These are phyloP conservation scores for Tricholoma matsutake DNA, from an alignment of 768 basidiomycete genomes.

Conservation along the genomic window DNA sequence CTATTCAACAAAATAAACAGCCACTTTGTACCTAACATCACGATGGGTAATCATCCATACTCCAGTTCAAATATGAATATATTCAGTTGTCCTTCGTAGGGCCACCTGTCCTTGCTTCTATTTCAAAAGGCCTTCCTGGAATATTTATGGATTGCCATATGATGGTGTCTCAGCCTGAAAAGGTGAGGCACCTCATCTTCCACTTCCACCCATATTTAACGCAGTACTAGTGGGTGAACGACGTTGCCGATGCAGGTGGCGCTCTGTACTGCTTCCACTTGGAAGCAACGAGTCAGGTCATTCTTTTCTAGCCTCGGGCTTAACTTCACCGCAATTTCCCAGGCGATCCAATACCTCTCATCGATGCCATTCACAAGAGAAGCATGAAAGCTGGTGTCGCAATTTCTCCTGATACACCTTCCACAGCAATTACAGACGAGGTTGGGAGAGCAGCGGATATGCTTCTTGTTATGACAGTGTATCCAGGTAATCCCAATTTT, in stretches of 20 bases:
- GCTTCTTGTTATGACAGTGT: constrained; percentile 98
- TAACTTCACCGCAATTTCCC: not conserved
- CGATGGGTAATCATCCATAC: constrained; percentile 65
- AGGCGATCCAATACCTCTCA: constrained; percentile 74
- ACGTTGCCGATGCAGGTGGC: constrained; percentile 94
- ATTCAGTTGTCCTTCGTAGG: constrained; percentile 42
- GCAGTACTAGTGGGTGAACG: constrained; percentile 81
- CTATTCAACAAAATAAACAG: constrained; percentile 36
- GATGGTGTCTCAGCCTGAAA: constrained; percentile 96
- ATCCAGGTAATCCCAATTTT: constrained; percentile 57
- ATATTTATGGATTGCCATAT: constrained; percentile 99
- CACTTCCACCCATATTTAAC: constrained; percentile 1
- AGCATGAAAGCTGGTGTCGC: constrained; percentile 95
- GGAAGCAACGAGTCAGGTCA: constrained; percentile 77
- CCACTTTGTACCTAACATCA: constrained; percentile 98
- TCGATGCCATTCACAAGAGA: constrained; percentile 74
- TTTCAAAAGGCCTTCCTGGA: constrained; percentile 82
- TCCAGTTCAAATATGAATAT: constrained; percentile 6
- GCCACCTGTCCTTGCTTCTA: constrained; percentile 82
- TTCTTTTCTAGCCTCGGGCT: not conserved
- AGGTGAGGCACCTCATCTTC: constrained; percentile 42
- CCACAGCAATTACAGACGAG: constrained; percentile 81
- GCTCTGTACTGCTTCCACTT: constrained; percentile 95
- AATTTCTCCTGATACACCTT: constrained; percentile 93
- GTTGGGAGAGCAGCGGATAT: constrained; percentile 85